A percentile compares a stretch with the other conserved stretches of the same genome.
Evolutionary conservation across 305 asterid genomes (phyloP).

Genomic region (Fraxinus dipetala): DNA sequence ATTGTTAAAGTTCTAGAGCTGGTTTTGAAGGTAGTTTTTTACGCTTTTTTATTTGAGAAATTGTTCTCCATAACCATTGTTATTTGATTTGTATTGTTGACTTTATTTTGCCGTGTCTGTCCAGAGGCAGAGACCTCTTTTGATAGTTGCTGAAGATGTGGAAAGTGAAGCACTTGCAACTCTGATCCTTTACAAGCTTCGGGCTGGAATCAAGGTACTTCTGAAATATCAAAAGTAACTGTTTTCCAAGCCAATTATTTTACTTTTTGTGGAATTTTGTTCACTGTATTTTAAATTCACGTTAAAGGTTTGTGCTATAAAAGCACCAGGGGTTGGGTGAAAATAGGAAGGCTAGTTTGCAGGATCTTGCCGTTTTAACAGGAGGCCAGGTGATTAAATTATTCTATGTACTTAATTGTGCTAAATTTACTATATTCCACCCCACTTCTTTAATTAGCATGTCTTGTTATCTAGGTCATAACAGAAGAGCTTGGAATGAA

Average conservation of each 20-base stretch:
- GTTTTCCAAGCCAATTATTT: background rate
- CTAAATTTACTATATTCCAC: background rate
- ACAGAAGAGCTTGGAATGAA: constrained; percentile 83
- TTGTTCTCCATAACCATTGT: background rate
- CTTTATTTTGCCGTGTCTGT: background rate
- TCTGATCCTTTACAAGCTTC: constrained; percentile 74
- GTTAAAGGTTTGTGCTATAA: constrained; percentile 73
- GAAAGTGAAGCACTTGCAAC: constrained; percentile 87
- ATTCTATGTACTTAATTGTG: background rate
- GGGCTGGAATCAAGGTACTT: constrained; percentile 73
- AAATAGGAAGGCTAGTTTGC: constrained; percentile 63
- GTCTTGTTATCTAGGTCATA: constrained; percentile 37
- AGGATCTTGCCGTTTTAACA: constrained; percentile 72
- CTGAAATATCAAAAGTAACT: background rate
- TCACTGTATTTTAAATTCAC: background rate
- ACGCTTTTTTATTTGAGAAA: background rate
- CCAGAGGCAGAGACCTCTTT: constrained; percentile 67
- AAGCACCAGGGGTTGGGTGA: constrained; percentile 92
- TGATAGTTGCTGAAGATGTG: constrained; percentile 72
- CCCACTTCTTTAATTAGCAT: background rate
- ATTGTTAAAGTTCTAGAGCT: constrained; percentile 65
- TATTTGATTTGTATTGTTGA: background rate
- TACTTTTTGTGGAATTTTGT: background rate
- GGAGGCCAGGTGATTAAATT: constrained; percentile 49
- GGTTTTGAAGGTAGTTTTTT: constrained; percentile 57